Evolutionary conservation across 1,284 basidiomycete species (phyloP), one percentile per base, ranked within the genome.

Genomic region (Coniferiporia weirii): DNA sequence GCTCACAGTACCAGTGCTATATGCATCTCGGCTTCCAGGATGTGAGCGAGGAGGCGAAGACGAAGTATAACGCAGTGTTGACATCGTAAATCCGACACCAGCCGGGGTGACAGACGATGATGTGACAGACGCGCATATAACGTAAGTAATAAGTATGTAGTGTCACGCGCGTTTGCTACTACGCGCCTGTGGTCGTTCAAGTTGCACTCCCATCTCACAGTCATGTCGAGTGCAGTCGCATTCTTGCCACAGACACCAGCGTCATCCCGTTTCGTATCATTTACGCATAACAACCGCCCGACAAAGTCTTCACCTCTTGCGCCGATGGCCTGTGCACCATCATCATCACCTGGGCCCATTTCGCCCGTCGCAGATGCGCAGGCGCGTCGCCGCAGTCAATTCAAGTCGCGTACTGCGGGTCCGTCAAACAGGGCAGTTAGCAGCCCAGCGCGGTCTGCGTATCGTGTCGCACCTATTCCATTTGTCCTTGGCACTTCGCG

Each of bases 311-410:
- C 59, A 10, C 59, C 59, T 17, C 55, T 61, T 7, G 59, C 59
- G n/a, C 59, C 54, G 20, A 7, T 46, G 13, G 27, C 35, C 15
- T 17, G 45, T 2, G 32, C 45, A 32, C 36, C 46, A 9, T 53
- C 54, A 6, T 61, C 59, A 3, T 61, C 59, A n/a, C 55, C 55
- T 6, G 51, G 51, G 13, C 59, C 54, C 20, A 35, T 32, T 8
- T 67, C 67, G 3, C 67, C 67, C 10, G 50, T 64, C 13, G 60
- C 60, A n/a, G 69, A 72, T 1, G 72, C 70, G 1, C 75, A 77
- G 56, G 64, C 67, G 48, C 76, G 76, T 53, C 75, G 82, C 27
- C 73, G 73, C 19, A 69, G 73, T n/a, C 78, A 80, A 47, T 81
- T 78, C 64, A 82, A 82, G 66, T 60, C 73, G 12, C 67, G 60